Evolutionary conservation across 2,329 filamentous ascomycete genomes (phyloP).

Genomic region (Teratosphaeria destructans): DNA sequence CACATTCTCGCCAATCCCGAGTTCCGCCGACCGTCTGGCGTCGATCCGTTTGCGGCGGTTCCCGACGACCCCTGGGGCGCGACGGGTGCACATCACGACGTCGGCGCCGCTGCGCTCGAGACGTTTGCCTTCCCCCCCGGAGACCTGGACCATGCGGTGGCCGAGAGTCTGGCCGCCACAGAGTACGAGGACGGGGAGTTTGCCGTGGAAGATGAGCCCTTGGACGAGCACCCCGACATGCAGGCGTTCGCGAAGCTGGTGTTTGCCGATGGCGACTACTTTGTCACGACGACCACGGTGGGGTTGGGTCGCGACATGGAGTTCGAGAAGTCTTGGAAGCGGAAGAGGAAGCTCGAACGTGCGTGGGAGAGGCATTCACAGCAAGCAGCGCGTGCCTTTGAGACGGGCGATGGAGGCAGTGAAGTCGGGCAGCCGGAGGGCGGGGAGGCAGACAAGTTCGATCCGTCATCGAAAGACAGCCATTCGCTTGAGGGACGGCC

Average conservation of each 20-base stretch:
- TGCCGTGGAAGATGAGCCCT: conserved; percentile 3
- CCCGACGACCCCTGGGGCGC: background rate
- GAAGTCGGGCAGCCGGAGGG: conserved; percentile 14
- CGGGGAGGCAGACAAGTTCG: conserved; percentile 5
- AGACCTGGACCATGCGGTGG: background rate
- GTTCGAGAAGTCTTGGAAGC: conserved; percentile 9
- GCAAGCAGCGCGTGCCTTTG: conserved; percentile 15
- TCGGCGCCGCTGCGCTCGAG: background rate
- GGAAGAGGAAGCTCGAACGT: conserved; percentile 10
- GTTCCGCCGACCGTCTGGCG: background rate
- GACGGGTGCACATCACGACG: background rate
- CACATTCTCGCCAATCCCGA: background rate
- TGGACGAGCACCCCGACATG: conserved; percentile 25
- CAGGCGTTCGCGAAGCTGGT: conserved; percentile 56
- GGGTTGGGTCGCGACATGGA: conserved; percentile 57
- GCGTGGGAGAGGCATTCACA: conserved; percentile 5
- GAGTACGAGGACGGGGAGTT: background rate
- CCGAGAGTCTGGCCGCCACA: background rate
- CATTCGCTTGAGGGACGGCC: conserved; percentile 20
- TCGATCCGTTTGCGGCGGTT: background rate
- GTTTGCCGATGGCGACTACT: conserved; percentile 66
- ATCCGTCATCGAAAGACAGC: conserved; percentile 6
- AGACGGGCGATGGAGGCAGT: conserved; percentile 19
- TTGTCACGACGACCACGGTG: conserved; percentile 57
- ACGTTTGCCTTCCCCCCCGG: background rate